Conservation (phyloP, 2,329 filamentous ascomycete genomes). For the Mycosphaerella sp. region DNA sequence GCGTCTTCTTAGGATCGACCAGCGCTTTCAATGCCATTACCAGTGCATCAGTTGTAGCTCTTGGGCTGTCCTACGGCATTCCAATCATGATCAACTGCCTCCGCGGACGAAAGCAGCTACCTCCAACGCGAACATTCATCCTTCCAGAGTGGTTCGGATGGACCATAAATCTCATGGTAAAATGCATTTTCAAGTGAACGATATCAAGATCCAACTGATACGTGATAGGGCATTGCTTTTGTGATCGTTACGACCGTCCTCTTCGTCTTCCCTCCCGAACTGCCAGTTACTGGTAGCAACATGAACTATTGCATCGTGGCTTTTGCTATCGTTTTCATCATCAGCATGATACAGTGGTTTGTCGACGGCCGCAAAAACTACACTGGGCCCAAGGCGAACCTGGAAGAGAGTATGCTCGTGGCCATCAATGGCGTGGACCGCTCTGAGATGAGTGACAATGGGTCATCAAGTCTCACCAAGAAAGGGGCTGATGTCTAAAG, state of each 20-base stretch:
- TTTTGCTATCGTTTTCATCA: slow-evolving; percentile 52
- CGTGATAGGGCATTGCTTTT: slow-evolving; percentile 51
- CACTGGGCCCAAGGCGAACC: slow-evolving; percentile 41
- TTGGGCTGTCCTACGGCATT: slow-evolving; percentile 67
- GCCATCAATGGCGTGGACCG: slow-evolving; percentile 21
- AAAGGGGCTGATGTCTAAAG: slow-evolving; percentile 8
- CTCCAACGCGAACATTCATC: slow-evolving; percentile 49
- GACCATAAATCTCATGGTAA: slow-evolving; percentile 48
- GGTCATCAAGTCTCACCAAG: slow-evolving; percentile 6
- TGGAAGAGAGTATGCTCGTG: slow-evolving; percentile 27
- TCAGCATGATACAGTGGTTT: slow-evolving; percentile 54
- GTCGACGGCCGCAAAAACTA: slow-evolving; percentile 57
- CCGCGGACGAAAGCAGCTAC: slow-evolving; percentile 59
- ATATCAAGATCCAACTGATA: not conserved
- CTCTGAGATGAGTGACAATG: slow-evolving; percentile 11
- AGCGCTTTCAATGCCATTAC: slow-evolving; percentile 36
- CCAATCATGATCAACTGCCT: slow-evolving; percentile 64
- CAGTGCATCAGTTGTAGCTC: slow-evolving; percentile 57
- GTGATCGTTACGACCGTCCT: slow-evolving; percentile 65
- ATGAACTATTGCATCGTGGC: slow-evolving; percentile 61
- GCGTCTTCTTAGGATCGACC: slow-evolving; percentile 34
- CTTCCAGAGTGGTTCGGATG: slow-evolving; percentile 52
- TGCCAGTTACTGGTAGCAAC: slow-evolving; percentile 57
- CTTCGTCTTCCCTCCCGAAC: slow-evolving; percentile 64
- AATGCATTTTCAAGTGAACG: not conserved